Evolutionary conservation across 306 rosid genomes (phyloP), one percentile per base, ranked within the genome.

Genomic region (Senna siamea): DNA sequence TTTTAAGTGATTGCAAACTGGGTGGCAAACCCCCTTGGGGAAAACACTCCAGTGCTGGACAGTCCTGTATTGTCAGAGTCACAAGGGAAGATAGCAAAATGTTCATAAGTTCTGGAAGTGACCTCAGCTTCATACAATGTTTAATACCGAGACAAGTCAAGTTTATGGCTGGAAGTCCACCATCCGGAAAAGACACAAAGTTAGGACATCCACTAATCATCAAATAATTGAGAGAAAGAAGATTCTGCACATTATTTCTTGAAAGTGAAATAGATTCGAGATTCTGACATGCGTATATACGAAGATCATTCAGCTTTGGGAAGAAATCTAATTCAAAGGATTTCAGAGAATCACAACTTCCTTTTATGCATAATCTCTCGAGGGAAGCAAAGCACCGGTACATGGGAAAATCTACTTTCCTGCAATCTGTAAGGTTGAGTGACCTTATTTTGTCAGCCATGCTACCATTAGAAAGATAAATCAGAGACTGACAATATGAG

Each of bases 11-110:
- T 1, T 6, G 4, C 40, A 78, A 64, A 14, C 59, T 6, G 14
- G 53, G 7, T 5, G 81, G 81, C 76, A 70, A 43, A 60, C 76
- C 72, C 20, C 72, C 81, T 6, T 53, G 66, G 13, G 72, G 54
- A 51, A 78, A 78, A 9, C 66, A 51, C 62, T 62, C 76, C 5
- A 78, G 56, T 19, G 70, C 65, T 62, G 65, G 71, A 41, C 81
- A 78, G 0, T 35, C 37, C n/a, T 2, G 18, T 52, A 70, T 38
- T 4, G 6, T 40, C 51, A 70, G 9, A 9, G 55, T 50, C 57
- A 53, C 50, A 19, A 78, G 73, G 38, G 59, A 71, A 30, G 81
- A 66, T 26, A 70, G 72, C 22, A 54, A 14, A 11, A 15, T 41
- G 19, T 20, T 60, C 77, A 78, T 78, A 12, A 32, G 58, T 14